These are phyloP conservation scores for Trametes sanguinea DNA, from an alignment of 768 basidiomycete genomes.

Conservation along the genomic window DNA sequence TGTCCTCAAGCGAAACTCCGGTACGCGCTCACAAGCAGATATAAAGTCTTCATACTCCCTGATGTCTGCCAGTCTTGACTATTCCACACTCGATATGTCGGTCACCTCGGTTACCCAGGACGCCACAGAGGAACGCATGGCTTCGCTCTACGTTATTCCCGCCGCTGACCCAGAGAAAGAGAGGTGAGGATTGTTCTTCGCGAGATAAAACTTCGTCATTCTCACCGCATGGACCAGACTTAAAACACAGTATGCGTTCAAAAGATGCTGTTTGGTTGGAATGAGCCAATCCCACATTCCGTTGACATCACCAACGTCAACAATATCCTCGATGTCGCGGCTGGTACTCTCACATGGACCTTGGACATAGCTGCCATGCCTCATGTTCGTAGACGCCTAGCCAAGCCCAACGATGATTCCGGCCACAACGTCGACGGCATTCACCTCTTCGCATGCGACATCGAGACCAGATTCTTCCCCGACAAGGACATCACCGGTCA, in stretches of 20 bases:
- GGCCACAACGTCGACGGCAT: not conserved
- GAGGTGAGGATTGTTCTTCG: not conserved
- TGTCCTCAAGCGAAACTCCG: no score
- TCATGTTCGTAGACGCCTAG: not conserved
- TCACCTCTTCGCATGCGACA: constrained; percentile 22
- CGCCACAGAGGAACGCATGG: no score
- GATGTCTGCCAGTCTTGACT: no score
- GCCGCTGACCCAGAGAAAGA: constrained; percentile 1
- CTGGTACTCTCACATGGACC: constrained; percentile 24
- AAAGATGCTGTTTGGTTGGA: constrained; percentile 14
- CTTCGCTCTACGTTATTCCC: constrained; percentile 1
- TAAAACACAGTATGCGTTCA: constrained; percentile 17
- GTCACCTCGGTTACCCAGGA: no score
- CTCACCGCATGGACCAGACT: not conserved
- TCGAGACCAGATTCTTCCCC: constrained; percentile 16
- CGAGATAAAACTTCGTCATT: not conserved
- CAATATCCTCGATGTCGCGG: constrained; percentile 22
- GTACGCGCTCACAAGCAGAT: no score
- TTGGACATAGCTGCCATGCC: constrained; percentile 18
- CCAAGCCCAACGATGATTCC: not conserved
- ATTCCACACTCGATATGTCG: no score
- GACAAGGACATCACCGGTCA: constrained; percentile 5
- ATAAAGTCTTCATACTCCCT: no score
- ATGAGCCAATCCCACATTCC: constrained; percentile 8
- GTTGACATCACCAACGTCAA: constrained; percentile 5